Base-by-base conservation (phyloP, 2,329 filamentous ascomycete genomes). In the Aspergillus nomiae region DNA sequence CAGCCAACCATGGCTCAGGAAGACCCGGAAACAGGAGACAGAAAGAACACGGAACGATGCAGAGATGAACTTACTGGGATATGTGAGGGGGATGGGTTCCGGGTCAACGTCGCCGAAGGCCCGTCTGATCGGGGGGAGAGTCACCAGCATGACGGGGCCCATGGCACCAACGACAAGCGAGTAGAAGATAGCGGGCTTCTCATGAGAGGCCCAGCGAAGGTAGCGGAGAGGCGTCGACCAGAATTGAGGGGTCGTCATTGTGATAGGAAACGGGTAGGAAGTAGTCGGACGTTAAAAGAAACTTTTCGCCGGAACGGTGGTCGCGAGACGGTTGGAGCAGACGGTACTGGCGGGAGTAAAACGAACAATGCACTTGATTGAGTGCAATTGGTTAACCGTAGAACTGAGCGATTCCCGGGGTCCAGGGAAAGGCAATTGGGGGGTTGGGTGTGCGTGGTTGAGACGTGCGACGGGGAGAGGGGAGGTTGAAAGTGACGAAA, bases 161-260 rank as follows among this genome's bases (percentile, higher is more conserved):
- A 87, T 73, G 67, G 80, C 82, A 70, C 92, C 94, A 69, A 98
- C 82, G 63, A 92, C 76, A 73, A 92, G 82, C 72, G 92, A 92
- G 86, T 89, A 98, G 85, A 97, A 96, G 82, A 93, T 90, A 63
- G 93, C 93, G 58, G 95, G 95, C 78, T 91, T 91, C 80, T 95
- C 90, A 81, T 92, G 90, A 57, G 91, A 86, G 59, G 93, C 89
- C 92, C 94, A 98, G 80, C 90, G 90, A 74, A 91, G 81, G 88
- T 97, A 98, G 73, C 89, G 89, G 77, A 96, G 74, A 68, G 95
- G 95, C 63, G 87, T 85, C 69, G 88, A 86, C 88, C 90, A 97
- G 90, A 99, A 97, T 73, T 85, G 84, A 72, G 92, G 90, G 60
- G 86, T 84, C 64, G 85, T 78, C 81, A 83, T 69, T 71, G 68